phyloP scores from a whole-genome alignment of 2,329 filamentous ascomycete genomes.

The Cladosporium sp. region DNA sequence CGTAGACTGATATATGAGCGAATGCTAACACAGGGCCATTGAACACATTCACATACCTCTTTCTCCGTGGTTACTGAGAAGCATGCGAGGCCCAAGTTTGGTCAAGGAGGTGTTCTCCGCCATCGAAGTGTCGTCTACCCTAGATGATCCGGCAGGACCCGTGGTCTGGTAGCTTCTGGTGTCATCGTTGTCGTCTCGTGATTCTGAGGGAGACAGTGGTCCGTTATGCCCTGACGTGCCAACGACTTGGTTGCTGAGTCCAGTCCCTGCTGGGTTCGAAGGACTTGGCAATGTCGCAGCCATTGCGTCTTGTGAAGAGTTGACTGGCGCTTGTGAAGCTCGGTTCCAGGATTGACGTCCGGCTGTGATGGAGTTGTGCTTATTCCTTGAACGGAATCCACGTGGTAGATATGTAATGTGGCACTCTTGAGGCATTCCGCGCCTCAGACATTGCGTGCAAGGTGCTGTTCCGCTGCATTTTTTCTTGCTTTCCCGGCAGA shows the following conservation, averaged over 20 bases:
- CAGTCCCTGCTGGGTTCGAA: not conserved
- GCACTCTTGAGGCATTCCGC: not conserved
- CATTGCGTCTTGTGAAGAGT: not conserved
- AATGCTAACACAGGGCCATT: not conserved
- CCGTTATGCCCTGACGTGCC: not conserved
- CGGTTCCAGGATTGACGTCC: not conserved
- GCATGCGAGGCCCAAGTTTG: conserved; percentile 35
- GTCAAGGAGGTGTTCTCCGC: not conserved
- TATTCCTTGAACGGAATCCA: not conserved
- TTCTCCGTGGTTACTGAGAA: conserved; percentile 51
- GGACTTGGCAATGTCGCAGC: not conserved
- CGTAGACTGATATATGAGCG: conserved; percentile 38
- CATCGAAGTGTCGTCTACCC: not conserved
- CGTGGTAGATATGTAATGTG: conserved; percentile 6
- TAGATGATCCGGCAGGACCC: not conserved
- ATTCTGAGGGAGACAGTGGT: conserved; percentile 4
- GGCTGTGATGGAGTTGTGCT: not conserved
- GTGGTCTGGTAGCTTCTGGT: not conserved
- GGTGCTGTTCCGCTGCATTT: conserved; percentile 3
- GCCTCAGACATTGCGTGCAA: conserved; percentile 7
- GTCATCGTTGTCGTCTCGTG: conserved; percentile 5
- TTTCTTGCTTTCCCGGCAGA: conserved; percentile 6
- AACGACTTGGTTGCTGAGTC: not conserved
- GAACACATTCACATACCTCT: conserved; percentile 37
- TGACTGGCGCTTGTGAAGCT: not conserved